phyloP scores from a whole-genome alignment of 2,329 filamentous ascomycete genomes.

The Aspergillus calidoustus region DNA sequence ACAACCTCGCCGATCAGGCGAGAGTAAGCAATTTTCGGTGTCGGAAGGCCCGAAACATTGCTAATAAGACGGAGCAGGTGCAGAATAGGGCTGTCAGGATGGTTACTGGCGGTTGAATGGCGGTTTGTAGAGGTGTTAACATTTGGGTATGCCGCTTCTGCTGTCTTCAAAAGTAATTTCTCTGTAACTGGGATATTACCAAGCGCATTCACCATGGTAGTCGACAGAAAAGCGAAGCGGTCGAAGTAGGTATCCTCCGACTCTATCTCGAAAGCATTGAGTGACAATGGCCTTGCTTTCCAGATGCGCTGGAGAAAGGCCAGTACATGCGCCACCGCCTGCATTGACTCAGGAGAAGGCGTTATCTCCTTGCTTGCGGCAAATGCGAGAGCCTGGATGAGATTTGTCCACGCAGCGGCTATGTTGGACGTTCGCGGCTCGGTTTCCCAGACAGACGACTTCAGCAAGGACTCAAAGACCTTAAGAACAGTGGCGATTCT shows the following conservation, averaged over 20 bases:
- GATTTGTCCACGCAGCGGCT: slow-evolving; percentile 64
- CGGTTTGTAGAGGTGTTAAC: slow-evolving; percentile 44
- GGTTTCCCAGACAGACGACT: slow-evolving; percentile 54
- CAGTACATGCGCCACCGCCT: slow-evolving; percentile 74
- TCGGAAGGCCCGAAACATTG: slow-evolving; percentile 22
- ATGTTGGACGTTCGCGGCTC: slow-evolving; percentile 50
- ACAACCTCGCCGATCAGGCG: slow-evolving; percentile 37
- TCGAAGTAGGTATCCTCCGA: slow-evolving; percentile 48
- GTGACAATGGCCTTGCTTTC: slow-evolving; percentile 55
- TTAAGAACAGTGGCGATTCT: slow-evolving; percentile 70
- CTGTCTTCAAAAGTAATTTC: slow-evolving; percentile 56
- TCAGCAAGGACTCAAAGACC: slow-evolving; percentile 60
- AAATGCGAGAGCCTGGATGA: slow-evolving; percentile 64
- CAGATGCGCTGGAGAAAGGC: slow-evolving; percentile 73
- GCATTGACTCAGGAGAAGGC: slow-evolving; percentile 79
- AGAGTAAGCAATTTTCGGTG: slow-evolving; percentile 32
- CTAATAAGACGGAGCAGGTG: slow-evolving; percentile 45
- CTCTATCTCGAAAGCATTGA: slow-evolving; percentile 36
- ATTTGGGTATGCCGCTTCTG: slow-evolving; percentile 60
- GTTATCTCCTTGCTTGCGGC: slow-evolving; percentile 84
- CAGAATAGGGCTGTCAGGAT: slow-evolving; percentile 41
- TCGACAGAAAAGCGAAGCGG: slow-evolving; percentile 57
- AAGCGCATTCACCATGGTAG: slow-evolving; percentile 55
- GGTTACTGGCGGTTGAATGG: slow-evolving; percentile 30
- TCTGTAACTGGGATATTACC: slow-evolving; percentile 56